These are phyloP conservation scores for Buddleja alternifolia DNA, from an alignment of 257 asterid species.

Conservation along the genomic window DNA sequence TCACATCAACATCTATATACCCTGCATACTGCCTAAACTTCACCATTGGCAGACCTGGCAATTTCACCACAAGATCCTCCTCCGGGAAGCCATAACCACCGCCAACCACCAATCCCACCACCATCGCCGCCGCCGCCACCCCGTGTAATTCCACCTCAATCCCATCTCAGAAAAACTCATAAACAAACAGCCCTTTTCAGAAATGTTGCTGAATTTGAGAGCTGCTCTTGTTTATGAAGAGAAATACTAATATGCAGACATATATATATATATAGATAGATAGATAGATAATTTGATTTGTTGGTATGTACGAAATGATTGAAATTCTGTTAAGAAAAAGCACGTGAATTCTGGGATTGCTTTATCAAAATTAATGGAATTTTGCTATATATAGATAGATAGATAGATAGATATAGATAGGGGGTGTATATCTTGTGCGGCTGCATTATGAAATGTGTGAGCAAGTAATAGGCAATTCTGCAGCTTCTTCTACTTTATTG, in stretches of 20 bases:
- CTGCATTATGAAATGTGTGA: slow-evolving; percentile 29
- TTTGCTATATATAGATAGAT: slow-evolving; percentile 26
- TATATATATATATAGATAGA: background rate
- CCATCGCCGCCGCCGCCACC: slow-evolving; percentile 38
- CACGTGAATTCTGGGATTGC: slow-evolving; percentile 68
- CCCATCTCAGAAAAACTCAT: slow-evolving; percentile 43
- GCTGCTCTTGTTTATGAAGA: background rate
- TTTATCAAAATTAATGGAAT: slow-evolving; percentile 38
- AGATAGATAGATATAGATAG: slow-evolving; percentile 2
- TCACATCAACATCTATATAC: slow-evolving; percentile 82
- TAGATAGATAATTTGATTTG: slow-evolving; percentile 13
- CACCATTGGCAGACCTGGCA: slow-evolving; percentile 90
- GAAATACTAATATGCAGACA: slow-evolving; percentile 18
- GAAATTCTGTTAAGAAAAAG: slow-evolving; percentile 33
- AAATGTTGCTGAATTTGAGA: slow-evolving; percentile 28
- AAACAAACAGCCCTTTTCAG: slow-evolving; percentile 26
- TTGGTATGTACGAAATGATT: slow-evolving; percentile 21
- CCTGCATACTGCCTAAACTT: slow-evolving; percentile 89
- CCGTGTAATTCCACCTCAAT: slow-evolving; percentile 37
- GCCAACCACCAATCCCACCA: slow-evolving; percentile 46
- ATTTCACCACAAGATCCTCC: slow-evolving; percentile 69
- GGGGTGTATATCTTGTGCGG: slow-evolving; percentile 13
- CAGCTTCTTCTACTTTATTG: slow-evolving; percentile 11
- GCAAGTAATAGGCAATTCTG: slow-evolving; percentile 4
- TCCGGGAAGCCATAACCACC: slow-evolving; percentile 63